Evolutionary conservation across 495 filamentous ascomycete species (phyloP).

Genomic region (Thermothielavioides terrestris): DNA sequence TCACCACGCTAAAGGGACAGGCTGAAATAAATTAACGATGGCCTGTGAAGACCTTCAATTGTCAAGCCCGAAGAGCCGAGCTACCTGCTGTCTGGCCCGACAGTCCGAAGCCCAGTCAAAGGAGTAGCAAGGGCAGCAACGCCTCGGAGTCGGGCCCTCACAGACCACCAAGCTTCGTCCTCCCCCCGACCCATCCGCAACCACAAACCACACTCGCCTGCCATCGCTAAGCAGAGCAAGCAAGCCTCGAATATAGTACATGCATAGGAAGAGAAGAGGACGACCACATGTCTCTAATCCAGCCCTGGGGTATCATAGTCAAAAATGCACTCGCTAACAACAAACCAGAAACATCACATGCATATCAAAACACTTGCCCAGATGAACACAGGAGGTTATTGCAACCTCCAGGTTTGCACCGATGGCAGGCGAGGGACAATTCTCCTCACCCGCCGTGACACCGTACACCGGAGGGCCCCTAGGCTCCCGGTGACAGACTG

Average conservation of each 20-base stretch:
- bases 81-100: no score
- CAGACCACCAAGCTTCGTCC: constrained; percentile 14
- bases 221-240: not conserved
- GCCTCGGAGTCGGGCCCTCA: not conserved
- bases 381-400: constrained; percentile 1
- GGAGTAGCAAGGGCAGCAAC: constrained; percentile 1
- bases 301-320: constrained; percentile 22
- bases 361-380: constrained; percentile 4
- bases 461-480: constrained; percentile 2
- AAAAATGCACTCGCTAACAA: constrained; percentile 16
- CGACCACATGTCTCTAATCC: constrained; percentile 24
- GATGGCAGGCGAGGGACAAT: constrained; percentile 4
- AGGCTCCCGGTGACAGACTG: constrained; percentile 5
- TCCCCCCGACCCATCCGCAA: constrained; percentile 9
- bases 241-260: constrained; percentile 11
- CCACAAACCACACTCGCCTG: constrained; percentile 3
- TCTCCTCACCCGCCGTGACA: not conserved
- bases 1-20: not conserved
- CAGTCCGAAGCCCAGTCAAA: no score
- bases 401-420: not conserved
- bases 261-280: constrained; percentile 14
- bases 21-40: constrained; percentile 8
- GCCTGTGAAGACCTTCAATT: constrained; percentile 15
- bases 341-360: constrained; percentile 6
- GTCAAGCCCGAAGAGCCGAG: constrained; percentile 10